Conservation (phyloP, 306 rosid species). For the Mucuna pruriens region DNA sequence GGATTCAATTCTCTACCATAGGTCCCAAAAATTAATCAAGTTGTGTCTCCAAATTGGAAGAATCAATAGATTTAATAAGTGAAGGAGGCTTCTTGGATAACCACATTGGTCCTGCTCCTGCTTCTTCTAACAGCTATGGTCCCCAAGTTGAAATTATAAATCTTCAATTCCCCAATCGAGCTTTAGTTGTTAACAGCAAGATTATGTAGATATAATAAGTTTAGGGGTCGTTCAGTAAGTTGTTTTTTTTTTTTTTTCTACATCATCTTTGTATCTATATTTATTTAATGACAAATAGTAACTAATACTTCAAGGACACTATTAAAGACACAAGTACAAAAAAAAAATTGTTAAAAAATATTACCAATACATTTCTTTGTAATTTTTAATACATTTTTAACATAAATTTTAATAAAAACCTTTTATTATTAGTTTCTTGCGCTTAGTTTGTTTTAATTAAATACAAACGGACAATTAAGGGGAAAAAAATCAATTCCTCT, state of each 20-base stretch:
- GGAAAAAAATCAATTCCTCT: no score
- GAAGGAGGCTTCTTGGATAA: background rate
- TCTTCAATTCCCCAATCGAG: background rate
- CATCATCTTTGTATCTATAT: background rate
- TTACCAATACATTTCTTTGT: background rate
- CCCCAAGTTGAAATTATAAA: constrained; percentile 10
- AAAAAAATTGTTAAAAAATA: background rate
- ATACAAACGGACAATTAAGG: no score
- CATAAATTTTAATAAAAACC: background rate
- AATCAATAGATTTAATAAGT: background rate
- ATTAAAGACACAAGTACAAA: background rate
- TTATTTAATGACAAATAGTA: background rate
- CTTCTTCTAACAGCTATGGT: constrained; percentile 21
- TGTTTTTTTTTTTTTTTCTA: background rate
- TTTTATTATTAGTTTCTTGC: background rate
- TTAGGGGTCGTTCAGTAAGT: background rate
- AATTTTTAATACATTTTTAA: background rate
- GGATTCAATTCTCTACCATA: background rate
- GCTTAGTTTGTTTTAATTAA: no score
- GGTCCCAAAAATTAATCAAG: background rate
- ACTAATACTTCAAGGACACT: background rate
- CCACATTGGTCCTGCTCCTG: background rate
- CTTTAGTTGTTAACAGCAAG: background rate
- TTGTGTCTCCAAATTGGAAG: constrained; percentile 16
- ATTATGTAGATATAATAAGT: background rate